phyloP scores from a whole-genome alignment of 164 flowering plant species.

The Paratinospora sagittata region DNA sequence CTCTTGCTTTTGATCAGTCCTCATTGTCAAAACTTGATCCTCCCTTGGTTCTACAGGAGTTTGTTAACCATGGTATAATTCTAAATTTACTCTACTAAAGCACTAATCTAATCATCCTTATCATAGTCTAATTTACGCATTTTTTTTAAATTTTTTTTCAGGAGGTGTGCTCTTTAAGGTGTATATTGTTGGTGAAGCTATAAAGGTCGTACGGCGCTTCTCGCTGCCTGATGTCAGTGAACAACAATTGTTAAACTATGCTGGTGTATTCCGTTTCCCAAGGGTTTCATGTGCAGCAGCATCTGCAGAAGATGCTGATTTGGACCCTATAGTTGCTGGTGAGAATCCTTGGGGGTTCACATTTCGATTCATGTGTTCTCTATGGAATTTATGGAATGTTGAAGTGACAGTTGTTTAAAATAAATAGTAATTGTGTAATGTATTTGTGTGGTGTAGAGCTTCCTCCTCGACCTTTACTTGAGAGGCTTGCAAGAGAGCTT shows the following conservation, averaged over 20 bases:
- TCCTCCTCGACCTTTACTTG: conserved; percentile 87
- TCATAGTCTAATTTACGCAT: not conserved
- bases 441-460: conserved; percentile 50
- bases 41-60: conserved; percentile 95
- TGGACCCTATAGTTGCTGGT: conserved; percentile 90
- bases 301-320: conserved; percentile 91
- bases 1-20: conserved; percentile 78
- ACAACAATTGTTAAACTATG: conserved; percentile 43
- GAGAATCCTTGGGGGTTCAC: conserved; percentile 17
- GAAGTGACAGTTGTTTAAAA: not conserved
- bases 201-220: conserved; percentile 87
- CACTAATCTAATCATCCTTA: not conserved
- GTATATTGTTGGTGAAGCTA: conserved; percentile 81
- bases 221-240: conserved; percentile 80
- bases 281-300: conserved; percentile 97
- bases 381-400: not conserved
- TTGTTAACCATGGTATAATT: conserved; percentile 88
- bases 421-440: not conserved
- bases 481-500: conserved; percentile 79
- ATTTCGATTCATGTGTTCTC: not conserved
- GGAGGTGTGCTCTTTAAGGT: conserved; percentile 97
- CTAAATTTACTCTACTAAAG: not conserved
- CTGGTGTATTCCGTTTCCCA: conserved; percentile 79
- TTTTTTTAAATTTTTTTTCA: conserved; percentile 12
- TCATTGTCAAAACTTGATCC: conserved; percentile 82